Base-by-base conservation (phyloP, 208 protist species). In the Leishmania turanica region DNA sequence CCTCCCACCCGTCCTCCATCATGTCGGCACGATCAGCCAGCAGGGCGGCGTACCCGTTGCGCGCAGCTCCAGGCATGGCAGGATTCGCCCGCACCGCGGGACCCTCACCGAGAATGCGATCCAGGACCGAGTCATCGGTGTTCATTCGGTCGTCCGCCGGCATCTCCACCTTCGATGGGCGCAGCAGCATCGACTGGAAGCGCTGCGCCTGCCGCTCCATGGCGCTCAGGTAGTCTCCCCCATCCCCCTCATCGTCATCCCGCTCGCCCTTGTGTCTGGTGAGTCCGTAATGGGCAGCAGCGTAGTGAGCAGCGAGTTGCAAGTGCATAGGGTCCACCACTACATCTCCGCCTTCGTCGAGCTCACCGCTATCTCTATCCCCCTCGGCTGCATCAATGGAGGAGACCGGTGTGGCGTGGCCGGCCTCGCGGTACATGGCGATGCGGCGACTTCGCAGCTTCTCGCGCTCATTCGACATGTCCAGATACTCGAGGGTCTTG, bases 381-480 rank as follows among this genome's bases (percentile, higher is more conserved):
- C 49, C 84, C 53, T 76, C 37, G 5, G 87, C 78, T n/a, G 88
- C 81, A 31, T 84, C 71, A 31, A 70, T n/a, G 2, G 75, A 76
- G 6, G 68, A 82, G 4, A 65, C 62, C 37, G 76, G 75, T 5
- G 81, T 86, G 27, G 60, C 13, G 49, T 70, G 77, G 34, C 77
- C 81, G 19, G 64, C 58, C 45, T 84, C 83, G 42, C 60, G 40
- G 79, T 85, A 78, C 76, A 89, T 27, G 17, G 71, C 83, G 17
- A 82, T 83, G 27, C 90, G 90, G 75, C 91, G 91, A 58, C 76
- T 45, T n/a, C 87, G 84, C 51, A 96, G 75, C 79, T 93, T 91
- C 71, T 96, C 93, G 9, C 91, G 91, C 42, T 94, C 91, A 69
- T 94, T 95, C 17, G 93, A 95, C 47, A 95, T 93, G 77, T 95